Conservation (phyloP, 495 filamentous ascomycete genomes). For the Cenococcum geophilum region DNA sequence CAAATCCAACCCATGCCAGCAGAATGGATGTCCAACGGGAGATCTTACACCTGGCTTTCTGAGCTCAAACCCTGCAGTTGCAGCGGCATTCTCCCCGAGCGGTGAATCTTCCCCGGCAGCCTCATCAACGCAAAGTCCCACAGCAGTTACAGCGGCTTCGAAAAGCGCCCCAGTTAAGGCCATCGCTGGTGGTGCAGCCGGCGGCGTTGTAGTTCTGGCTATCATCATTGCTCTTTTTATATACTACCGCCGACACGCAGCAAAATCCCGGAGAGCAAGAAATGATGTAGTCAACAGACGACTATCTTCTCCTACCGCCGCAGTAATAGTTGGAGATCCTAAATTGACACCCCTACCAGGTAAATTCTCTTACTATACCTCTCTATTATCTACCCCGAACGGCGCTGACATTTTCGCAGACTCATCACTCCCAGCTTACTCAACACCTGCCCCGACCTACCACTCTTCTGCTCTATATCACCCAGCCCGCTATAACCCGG, state of each 20-base stretch:
- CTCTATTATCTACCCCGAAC: not conserved
- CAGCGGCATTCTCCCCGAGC: not conserved
- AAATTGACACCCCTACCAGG: not conserved
- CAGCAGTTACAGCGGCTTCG: not conserved
- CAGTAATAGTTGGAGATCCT: not conserved
- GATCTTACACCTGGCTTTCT: not conserved
- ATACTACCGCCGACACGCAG: not conserved
- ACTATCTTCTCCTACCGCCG: not conserved
- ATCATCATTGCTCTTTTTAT: not conserved
- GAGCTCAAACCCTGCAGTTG: too few species aligned
- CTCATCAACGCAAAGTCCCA: not conserved
- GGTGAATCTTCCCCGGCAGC: not conserved
- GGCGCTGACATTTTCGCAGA: not conserved
- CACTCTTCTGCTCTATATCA: not conserved
- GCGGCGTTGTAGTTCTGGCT: not conserved
- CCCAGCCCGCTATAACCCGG: not conserved
- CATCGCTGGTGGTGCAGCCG: constrained; percentile 1
- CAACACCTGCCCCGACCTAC: too few species aligned
- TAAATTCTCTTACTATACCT: not conserved
- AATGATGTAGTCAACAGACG: not conserved
- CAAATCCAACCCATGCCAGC: not conserved
- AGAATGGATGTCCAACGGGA: not conserved
- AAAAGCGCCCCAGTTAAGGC: not conserved
- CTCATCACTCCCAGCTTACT: not conserved
- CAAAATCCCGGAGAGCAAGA: not conserved